Conservation (phyloP, 345 rosid genomes). For the Salix caprea region DNA sequence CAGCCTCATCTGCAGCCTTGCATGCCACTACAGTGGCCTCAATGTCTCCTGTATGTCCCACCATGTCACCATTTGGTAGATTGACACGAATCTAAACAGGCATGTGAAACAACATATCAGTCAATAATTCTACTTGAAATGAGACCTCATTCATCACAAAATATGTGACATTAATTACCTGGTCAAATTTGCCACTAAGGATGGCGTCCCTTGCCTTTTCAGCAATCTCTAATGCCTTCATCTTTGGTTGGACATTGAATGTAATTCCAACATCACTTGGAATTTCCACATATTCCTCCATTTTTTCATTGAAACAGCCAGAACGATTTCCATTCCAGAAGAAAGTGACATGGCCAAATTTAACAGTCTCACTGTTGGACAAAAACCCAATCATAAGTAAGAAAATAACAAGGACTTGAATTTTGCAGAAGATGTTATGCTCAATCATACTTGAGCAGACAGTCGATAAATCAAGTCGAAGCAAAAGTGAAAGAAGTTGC, state of each 20-base stretch:
- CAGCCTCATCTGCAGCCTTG: conserved; percentile 87
- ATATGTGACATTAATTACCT: conserved; percentile 40
- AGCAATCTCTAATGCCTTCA: conserved; percentile 89
- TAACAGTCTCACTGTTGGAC: conserved; percentile 75
- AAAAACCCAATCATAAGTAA: background rate
- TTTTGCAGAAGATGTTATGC: background rate
- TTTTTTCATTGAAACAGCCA: conserved; percentile 61
- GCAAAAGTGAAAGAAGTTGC: background rate
- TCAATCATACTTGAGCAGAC: background rate
- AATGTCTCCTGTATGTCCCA: conserved; percentile 95
- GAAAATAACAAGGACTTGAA: background rate
- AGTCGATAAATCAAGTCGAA: background rate
- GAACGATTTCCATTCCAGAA: conserved; percentile 99
- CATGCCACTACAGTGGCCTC: conserved; percentile 80
- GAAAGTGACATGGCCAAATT: conserved; percentile 95
- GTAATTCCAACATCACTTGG: conserved; percentile 93
- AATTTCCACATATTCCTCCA: conserved; percentile 91
- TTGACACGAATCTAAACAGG: conserved; percentile 72
- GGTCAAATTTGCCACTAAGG: conserved; percentile 75
- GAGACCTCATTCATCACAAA: background rate
- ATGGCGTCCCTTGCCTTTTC: conserved; percentile 86
- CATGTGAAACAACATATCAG: background rate
- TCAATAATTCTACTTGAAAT: background rate
- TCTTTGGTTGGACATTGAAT: conserved; percentile 85
- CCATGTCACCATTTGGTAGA: conserved; percentile 92